phyloP scores from a whole-genome alignment of 805 yeast species.

The Tetrapisispora arboricola region DNA sequence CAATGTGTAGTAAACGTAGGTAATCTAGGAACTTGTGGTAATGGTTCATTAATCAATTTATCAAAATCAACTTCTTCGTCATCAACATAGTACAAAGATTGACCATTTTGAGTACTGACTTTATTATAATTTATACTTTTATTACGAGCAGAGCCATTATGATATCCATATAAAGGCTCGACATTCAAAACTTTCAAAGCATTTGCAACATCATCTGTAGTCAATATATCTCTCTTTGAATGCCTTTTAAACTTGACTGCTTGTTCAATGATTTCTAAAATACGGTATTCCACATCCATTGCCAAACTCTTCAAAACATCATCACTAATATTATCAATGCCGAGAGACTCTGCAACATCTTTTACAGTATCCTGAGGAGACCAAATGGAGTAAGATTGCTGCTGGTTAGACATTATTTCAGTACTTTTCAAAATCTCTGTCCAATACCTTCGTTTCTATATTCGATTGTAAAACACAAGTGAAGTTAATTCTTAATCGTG shows the following conservation, averaged over 20 bases:
- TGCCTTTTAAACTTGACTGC: slow-evolving; percentile 95
- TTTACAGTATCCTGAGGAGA: slow-evolving; percentile 94
- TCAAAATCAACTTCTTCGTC: slow-evolving; percentile 93
- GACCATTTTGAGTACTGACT: slow-evolving; percentile 85
- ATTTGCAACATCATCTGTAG: slow-evolving; percentile 70
- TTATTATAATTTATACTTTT: slow-evolving; percentile 72
- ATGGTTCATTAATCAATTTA: slow-evolving; percentile 80
- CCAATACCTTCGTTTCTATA: not conserved
- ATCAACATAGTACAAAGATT: slow-evolving; percentile 83
- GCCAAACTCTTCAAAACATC: slow-evolving; percentile 92
- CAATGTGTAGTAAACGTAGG: slow-evolving; percentile 92
- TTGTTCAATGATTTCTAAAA: slow-evolving; percentile 89
- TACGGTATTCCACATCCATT: slow-evolving; percentile 98
- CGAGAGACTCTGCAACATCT: slow-evolving; percentile 90
- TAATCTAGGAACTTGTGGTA: slow-evolving; percentile 90
- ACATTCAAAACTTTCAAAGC: slow-evolving; percentile 80
- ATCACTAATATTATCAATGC: slow-evolving; percentile 66
- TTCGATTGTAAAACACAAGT: too few relatives aligned
- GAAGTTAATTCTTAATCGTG: too few relatives aligned
- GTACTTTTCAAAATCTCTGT: too few relatives aligned
- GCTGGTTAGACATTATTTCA: slow-evolving; percentile 20
- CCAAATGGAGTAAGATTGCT: slow-evolving; percentile 80
- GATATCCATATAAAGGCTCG: slow-evolving; percentile 90
- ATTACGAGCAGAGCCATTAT: slow-evolving; percentile 32
- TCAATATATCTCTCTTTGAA: slow-evolving; percentile 69